Evolutionary conservation across 148 eudicot species (phyloP), one percentile per base, ranked within the genome.

Genomic region (Euryodendron excelsum): DNA sequence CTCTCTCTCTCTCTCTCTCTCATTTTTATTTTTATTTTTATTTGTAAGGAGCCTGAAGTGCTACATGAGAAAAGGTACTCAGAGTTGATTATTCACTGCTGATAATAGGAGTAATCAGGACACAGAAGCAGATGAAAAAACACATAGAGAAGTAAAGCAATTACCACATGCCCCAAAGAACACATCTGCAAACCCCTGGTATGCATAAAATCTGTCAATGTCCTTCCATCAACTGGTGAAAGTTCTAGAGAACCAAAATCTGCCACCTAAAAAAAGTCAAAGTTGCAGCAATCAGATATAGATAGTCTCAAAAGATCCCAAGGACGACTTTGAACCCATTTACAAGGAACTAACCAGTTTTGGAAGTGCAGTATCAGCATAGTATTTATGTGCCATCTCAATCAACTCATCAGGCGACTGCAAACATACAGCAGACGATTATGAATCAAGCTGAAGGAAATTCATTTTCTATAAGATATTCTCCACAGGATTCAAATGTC

Each of bases 231-330:
- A 84, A 94, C 98, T 0, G 98, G 98, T 75, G 98, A 94, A 77
- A 94, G 94, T 86, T 94, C 98, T 72, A 94, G 88, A 7, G 98
- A 94, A 64, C 95, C 97, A 87, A 94, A 94, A 88, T 94, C 98
- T 79, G 98, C 92, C 73, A 94, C 98, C 98, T 94, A 82, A 76
- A 79, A 44, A 41, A 72, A 60, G 69, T 63, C 17, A 66, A 79
- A 77, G 67, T 80, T 80, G 48, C 47, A 62, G 37, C 30, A 73
- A 59, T 74, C 33, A 36, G 48, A 6, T 47, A 61, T 37, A 60
- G 5, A 23, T 28, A 30, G 64, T 48, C 73, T 52, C 39, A 17
- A 56, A n/a, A 45, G 41, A 44, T 44, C 20, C 10, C 21, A 25
- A 28, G n/a, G n/a, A n/a, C n/a, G n/a, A n/a, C n/a, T n/a, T n/a